phyloP scores from a whole-genome alignment of 2,329 filamentous ascomycete species.

The Penicillium corylophilum region DNA sequence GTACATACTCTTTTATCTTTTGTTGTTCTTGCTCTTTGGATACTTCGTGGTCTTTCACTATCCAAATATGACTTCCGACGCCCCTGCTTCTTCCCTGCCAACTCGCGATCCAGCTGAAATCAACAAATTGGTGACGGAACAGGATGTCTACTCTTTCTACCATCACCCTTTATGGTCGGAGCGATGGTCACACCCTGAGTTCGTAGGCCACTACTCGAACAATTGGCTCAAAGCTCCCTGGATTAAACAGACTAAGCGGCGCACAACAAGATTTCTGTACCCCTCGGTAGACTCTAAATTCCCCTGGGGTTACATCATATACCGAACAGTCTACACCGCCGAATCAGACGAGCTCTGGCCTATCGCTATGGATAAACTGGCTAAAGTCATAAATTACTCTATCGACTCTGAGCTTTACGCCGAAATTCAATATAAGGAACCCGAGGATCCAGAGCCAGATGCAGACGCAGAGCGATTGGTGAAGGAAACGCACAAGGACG shows the following conservation, averaged over 20 bases:
- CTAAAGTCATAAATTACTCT: background rate
- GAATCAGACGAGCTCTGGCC: constrained; percentile 4
- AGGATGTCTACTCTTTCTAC: constrained; percentile 1
- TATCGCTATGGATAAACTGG: constrained; percentile 5
- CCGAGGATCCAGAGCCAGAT: background rate
- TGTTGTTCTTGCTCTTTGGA: constrained; percentile 1
- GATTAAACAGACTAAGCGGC: background rate
- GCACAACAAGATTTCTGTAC: background rate
- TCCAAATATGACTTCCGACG: constrained; percentile 1
- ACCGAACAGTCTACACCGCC: constrained; percentile 4
- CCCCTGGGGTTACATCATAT: constrained; percentile 6
- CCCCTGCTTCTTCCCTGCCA: constrained; percentile 1
- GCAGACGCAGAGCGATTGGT: background rate
- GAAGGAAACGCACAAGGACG: constrained; percentile 4
- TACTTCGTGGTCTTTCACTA: constrained; percentile 3
- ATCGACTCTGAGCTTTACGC: background rate
- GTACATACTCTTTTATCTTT: background rate
- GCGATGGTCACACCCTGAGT: constrained; percentile 4
- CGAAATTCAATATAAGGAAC: background rate
- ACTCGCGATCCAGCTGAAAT: constrained; percentile 3
- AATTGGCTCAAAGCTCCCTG: background rate
- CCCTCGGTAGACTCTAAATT: background rate
- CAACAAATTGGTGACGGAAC: background rate
- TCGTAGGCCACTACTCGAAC: background rate
- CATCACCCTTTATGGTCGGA: constrained; percentile 3